Percentiles rank a stretch among this genome's conserved stretches.
These are phyloP conservation scores for Acacia confusa DNA, from an alignment of 306 rosid species.

Conservation along the genomic window DNA sequence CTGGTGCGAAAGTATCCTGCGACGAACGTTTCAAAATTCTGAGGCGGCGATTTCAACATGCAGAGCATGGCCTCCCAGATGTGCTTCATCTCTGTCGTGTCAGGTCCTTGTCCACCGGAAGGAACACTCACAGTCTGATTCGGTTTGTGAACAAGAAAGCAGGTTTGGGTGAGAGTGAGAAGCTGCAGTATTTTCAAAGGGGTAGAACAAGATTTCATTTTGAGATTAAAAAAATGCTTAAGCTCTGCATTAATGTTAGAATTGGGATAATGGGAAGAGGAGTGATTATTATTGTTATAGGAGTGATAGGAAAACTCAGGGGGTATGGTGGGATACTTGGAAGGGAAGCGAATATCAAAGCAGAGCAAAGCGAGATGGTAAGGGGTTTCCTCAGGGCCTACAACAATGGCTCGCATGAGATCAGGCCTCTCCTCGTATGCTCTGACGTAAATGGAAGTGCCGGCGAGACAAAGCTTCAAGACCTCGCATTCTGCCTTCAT, in stretches of 20 bases:
- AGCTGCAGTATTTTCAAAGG: neutral
- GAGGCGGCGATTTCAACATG: constrained; percentile 17
- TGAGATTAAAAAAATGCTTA: neutral
- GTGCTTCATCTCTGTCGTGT: constrained; percentile 7
- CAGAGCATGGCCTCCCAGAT: constrained; percentile 29
- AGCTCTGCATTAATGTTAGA: constrained; percentile 3
- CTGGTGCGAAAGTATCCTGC: constrained; percentile 29
- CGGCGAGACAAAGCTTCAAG: neutral
- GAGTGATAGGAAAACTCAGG: constrained; percentile 19
- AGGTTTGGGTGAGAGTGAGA: constrained; percentile 17
- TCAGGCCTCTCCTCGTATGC: constrained; percentile 27
- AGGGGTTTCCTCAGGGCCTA: constrained; percentile 26
- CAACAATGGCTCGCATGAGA: constrained; percentile 36
- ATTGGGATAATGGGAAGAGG: neutral
- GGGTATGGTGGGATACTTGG: constrained; percentile 22
- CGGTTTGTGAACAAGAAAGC: neutral
- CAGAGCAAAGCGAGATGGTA: constrained; percentile 33
- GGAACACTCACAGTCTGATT: neutral
- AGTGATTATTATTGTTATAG: neutral
- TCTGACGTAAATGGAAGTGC: constrained; percentile 27
- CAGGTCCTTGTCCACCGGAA: neutral
- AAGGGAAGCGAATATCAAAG: constrained; percentile 41
- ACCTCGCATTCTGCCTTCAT: constrained; percentile 20
- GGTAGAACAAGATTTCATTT: neutral
- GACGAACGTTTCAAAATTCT: constrained; percentile 30